Base-by-base conservation (phyloP, 768 basidiomycete genomes). In the Infundibulicybe gibba region DNA sequence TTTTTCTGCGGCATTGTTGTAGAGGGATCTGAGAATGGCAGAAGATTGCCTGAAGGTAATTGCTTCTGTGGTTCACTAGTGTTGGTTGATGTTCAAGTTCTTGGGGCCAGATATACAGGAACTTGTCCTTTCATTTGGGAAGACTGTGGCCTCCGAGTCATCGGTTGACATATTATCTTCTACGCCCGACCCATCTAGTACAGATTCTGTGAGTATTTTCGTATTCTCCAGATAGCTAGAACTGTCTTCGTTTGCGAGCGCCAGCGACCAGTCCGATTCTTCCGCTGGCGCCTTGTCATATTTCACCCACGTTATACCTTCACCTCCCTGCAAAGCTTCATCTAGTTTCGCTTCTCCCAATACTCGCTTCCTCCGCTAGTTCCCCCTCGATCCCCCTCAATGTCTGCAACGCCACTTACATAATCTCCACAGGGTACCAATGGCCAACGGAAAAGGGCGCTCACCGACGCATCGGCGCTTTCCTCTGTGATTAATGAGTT, bases 1-100 rank as follows among this genome's bases (percentile, higher is more conserved):
- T 95, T 94, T 64, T 87, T 87, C 61, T 90, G 88, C 59, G 90
- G 89, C 38, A 88, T 95, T 15, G 89, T 95, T 12, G 85, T 95
- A 25, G 92, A 97, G 67, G 83, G 82, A 43, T 82, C 86, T 33
- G 85, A 86, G 52, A 75, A 79, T 53, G 87, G 85, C 5, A 77
- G 72, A 54, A 74, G 80, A 48, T 75, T 89, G 42, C 76, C 82
- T 33, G 80, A 83, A 64, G 87, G 88, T 83, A 46, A 33, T 61
- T 58, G 64, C 62, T 40, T 21, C 51, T 19, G 12, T 40, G 41
- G 19, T 21, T 15, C 10, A 45, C 32, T 41, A 34, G 25, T 45
- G 34, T 49, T 53, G 47, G 47, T 48, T 52, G 30, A 31, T 48
- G 38, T 32, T 51, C 37, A 45, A 20, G 31, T 32, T 34, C 44